Percentiles rank a stretch among this genome's conserved stretches.
Evolutionary conservation across 1,284 basidiomycete species (phyloP).

Genomic region (Crucibulum cyathiforme): DNA sequence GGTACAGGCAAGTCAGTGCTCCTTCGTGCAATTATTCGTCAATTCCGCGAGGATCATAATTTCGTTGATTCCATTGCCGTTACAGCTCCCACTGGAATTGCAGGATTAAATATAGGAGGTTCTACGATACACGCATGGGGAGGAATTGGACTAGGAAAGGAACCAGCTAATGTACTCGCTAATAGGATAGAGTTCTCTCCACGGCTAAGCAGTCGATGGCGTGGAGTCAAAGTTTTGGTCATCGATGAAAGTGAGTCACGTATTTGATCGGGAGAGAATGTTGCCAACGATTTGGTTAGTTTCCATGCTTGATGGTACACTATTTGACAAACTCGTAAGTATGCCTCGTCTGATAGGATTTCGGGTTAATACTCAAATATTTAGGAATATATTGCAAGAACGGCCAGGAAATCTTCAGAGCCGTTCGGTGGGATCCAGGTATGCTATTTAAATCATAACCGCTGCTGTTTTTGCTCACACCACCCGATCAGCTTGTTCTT

Average conservation of each 20-base stretch:
- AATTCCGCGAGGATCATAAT: constrained; percentile 42
- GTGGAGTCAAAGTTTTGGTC: constrained; percentile 75
- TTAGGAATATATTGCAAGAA: constrained; percentile 57
- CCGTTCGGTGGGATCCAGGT: constrained; percentile 94
- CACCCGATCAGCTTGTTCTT: constrained; percentile 66
- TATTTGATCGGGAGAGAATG: neutral
- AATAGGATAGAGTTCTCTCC: constrained; percentile 50
- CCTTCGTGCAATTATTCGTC: constrained; percentile 77
- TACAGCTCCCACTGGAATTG: constrained; percentile 90
- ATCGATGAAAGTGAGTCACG: constrained; percentile 79
- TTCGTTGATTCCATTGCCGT: constrained; percentile 72
- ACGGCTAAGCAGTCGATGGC: constrained; percentile 72
- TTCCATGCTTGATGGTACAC: constrained; percentile 86
- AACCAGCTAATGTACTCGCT: constrained; percentile 58
- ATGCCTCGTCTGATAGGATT: neutral
- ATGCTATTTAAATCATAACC: constrained; percentile 19
- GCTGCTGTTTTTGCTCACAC: neutral
- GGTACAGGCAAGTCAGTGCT: constrained; percentile 93
- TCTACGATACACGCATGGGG: constrained; percentile 89
- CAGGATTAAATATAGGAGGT: constrained; percentile 88
- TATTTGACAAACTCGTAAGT: constrained; percentile 81
- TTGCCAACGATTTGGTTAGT: constrained; percentile 49
- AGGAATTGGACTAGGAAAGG: constrained; percentile 81
- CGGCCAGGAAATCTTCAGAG: constrained; percentile 55
- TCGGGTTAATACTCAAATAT: neutral